Evolutionary conservation across 2,329 filamentous ascomycete species (phyloP).

Genomic region (Colletotrichum nymphaeae): DNA sequence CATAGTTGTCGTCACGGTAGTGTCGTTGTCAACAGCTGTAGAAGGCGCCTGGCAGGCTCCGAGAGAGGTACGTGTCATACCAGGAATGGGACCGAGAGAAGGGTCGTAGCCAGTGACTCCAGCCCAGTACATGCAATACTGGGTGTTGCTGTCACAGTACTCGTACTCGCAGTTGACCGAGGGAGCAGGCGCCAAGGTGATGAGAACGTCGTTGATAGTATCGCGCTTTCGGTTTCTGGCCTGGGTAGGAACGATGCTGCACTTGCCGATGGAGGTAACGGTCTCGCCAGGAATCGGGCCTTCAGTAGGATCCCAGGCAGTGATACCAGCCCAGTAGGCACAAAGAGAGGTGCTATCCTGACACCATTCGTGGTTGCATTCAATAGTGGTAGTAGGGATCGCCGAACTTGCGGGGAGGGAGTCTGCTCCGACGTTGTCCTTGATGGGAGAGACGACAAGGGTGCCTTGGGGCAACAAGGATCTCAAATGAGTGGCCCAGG

Average conservation of each 20-base stretch:
- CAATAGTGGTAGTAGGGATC: not conserved
- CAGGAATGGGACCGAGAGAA: conserved; percentile 47
- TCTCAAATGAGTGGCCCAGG: not conserved
- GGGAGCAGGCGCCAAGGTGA: conserved; percentile 23
- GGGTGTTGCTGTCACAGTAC: conserved; percentile 37
- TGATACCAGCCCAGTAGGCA: conserved; percentile 45
- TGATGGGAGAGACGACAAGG: not conserved
- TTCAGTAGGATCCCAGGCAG: conserved; percentile 41
- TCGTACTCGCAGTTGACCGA: conserved; percentile 46
- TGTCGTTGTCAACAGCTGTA: not conserved
- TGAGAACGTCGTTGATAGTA: not conserved
- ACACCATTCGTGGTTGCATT: conserved; percentile 43
- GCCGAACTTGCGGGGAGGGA: not conserved
- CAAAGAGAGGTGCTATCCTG: conserved; percentile 40
- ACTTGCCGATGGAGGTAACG: conserved; percentile 29
- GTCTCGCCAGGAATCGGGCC: conserved; percentile 45
- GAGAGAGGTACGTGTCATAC: conserved; percentile 47
- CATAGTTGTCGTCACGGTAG: not conserved
- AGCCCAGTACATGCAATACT: conserved; percentile 53
- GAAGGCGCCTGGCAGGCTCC: conserved; percentile 42
- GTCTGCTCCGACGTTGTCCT: not conserved
- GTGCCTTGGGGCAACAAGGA: not conserved
- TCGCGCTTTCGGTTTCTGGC: not conserved
- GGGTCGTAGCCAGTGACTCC: conserved; percentile 50
- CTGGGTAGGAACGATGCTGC: not conserved